Base-by-base conservation (phyloP, 371 early-diverging fungal genomes). In the Syncephalastrum monosporum region DNA sequence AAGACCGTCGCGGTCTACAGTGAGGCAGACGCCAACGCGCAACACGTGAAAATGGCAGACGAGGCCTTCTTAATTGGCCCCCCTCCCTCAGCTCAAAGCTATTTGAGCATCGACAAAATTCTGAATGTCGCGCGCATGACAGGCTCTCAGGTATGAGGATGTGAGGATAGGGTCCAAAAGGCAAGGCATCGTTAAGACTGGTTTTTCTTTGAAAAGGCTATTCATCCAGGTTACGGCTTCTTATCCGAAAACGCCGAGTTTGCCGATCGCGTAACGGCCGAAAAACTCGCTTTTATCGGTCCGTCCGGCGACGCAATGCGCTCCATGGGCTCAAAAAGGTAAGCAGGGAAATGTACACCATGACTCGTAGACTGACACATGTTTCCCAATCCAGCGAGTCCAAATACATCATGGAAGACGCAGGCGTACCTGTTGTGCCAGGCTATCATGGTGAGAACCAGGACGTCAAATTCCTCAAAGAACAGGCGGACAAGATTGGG, bases 141-240 rank as follows among this genome's bases (percentile, higher is more conserved):
- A 45, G 93, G 95, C 21, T 89, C 95, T 45, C 91, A 93, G 79
- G 87, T 87, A 76, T 47, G 42, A 10, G 16, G 19, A 21, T 49
- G 14, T 15, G 23, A 46, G 6, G 16, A 38, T 53, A 15, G 15
- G 38, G 25, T 0, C 21, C 21, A 50, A 42, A 57, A 13, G 27
- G 38, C 6, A 4, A 4, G 8, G 5, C 5, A 5, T 49, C 5
- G 16, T 8, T 3, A 16, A 15, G 42, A 19, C 14, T 5, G 33
- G 4, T 29, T 62, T 46, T 12, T 23, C 13, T 46, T 12, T 57
- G 2, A 3, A 50, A 44, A 90, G 82, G 96, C 95, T 25, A 90
- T 98, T 47, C 97, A 98, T 68, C 96, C 96, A 1, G 95, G 95
- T 25, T 96, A 95, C 65, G 95, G 95, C 43, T 99, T 95, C 82